Conservation (phyloP, 1,284 basidiomycete species). For the Ustilago trichophora region DNA sequence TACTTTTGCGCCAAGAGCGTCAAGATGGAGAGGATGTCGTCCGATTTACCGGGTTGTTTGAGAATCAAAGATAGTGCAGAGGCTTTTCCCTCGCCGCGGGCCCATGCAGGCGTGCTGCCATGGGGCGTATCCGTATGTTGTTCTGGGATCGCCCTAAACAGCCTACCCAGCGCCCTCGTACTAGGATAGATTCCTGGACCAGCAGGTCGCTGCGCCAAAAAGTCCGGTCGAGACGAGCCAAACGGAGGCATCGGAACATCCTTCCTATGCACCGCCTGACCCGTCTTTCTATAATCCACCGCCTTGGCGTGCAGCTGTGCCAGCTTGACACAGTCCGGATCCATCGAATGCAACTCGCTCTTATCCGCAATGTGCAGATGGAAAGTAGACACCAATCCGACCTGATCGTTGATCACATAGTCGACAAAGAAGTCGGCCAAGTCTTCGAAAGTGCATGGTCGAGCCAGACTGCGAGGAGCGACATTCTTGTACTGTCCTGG, state of each 20-base stretch:
- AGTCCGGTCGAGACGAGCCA: constrained; percentile 14
- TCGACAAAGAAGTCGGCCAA: constrained; percentile 79
- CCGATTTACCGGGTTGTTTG: constrained; percentile 15
- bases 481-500: constrained; percentile 73
- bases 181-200: constrained; percentile 20
- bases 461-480: constrained; percentile 70
- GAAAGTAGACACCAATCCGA: constrained; percentile 71
- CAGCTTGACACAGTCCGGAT: constrained; percentile 73
- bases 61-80: constrained; percentile 15
- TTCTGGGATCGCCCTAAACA: constrained; percentile 30
- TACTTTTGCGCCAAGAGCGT: constrained; percentile 8
- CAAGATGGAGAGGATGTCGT: constrained; percentile 16
- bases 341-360: constrained; percentile 71
- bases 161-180: constrained; percentile 15
- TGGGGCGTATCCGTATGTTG: constrained; percentile 26
- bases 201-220: constrained; percentile 15
- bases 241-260: constrained; percentile 28
- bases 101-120: constrained; percentile 8
- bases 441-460: constrained; percentile 73
- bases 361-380: constrained; percentile 79
- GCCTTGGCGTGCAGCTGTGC: constrained; percentile 75
- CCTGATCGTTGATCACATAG: constrained; percentile 71
- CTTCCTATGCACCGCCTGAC: constrained; percentile 31
- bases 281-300: constrained; percentile 68
- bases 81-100: not conserved